Evolutionary conservation across 31 red algal genomes (phyloP).

Genomic region (Asparagopsis taxiformis): DNA sequence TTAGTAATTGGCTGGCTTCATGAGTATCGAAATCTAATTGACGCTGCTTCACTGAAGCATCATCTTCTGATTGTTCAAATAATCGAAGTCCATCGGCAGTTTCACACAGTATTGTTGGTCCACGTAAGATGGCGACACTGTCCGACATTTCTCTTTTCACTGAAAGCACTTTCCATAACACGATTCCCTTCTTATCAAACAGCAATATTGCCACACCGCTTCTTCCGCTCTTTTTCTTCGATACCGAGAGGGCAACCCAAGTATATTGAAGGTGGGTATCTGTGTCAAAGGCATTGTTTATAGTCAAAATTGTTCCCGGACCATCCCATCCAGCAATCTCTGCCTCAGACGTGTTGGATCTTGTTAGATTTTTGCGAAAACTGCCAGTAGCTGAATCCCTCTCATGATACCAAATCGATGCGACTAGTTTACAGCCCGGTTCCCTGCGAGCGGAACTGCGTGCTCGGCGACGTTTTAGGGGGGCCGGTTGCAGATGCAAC

Average conservation of each 20-base stretch:
- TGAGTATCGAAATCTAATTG: background rate
- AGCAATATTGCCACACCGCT: conserved; percentile 17
- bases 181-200: background rate
- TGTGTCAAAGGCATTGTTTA: conserved; percentile 2
- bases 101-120: conserved; percentile 10
- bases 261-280: background rate
- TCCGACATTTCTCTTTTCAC: background rate
- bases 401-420: background rate
- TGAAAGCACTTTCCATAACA: background rate
- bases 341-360: conserved; percentile 5
- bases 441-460: background rate
- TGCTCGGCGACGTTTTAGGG: conserved; percentile 14
- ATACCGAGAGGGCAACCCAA: conserved; percentile 3
- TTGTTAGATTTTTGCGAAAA: background rate
- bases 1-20: background rate
- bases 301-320: background rate
- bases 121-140: conserved; percentile 2
- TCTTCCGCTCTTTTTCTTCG: background rate
- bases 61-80: background rate
- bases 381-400: background rate
- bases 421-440: background rate
- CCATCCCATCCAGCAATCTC: background rate
- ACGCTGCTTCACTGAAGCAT: background rate
- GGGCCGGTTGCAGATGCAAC: background rate
- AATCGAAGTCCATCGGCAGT: background rate